Conservation (phyloP, 1,284 basidiomycete species). For the Mrakiaceae sp. region DNA sequence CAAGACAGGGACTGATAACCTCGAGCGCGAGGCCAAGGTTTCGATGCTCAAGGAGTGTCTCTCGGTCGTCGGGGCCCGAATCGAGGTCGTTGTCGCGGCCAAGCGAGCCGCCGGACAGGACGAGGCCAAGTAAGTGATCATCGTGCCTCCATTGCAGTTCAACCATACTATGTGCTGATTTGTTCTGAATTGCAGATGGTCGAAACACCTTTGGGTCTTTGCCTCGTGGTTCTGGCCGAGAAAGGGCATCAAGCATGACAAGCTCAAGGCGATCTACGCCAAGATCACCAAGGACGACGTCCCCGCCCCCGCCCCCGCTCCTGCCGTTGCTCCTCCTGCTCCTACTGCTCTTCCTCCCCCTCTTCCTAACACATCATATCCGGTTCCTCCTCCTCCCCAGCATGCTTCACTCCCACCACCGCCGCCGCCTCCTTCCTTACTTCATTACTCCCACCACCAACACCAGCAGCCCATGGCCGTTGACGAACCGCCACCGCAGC, state of each 20-base stretch:
- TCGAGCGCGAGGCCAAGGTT: constrained; percentile 89
- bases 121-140: constrained; percentile 68
- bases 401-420: no score
- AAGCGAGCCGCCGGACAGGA: constrained; percentile 69
- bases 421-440: no score
- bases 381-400: no score
- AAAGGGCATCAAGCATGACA: constrained; percentile 73
- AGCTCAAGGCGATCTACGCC: constrained; percentile 82
- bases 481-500: no score
- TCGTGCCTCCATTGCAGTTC: neutral
- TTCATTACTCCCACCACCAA: no score
- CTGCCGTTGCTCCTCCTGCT: no score
- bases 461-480: no score
- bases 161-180: neutral
- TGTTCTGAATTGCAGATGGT: neutral
- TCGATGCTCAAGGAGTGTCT: constrained; percentile 91
- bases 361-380: no score
- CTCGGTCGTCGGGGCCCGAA: constrained; percentile 82
- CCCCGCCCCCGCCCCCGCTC: no score
- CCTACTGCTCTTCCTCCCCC: no score
- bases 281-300: constrained; percentile 45
- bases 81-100: constrained; percentile 67
- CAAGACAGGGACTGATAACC: constrained; percentile 80
- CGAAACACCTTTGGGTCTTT: constrained; percentile 53
- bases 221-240: constrained; percentile 96